These are phyloP conservation scores for Agarophyton chilense DNA, from an alignment of 23 red algal species.

Conservation along the genomic window DNA sequence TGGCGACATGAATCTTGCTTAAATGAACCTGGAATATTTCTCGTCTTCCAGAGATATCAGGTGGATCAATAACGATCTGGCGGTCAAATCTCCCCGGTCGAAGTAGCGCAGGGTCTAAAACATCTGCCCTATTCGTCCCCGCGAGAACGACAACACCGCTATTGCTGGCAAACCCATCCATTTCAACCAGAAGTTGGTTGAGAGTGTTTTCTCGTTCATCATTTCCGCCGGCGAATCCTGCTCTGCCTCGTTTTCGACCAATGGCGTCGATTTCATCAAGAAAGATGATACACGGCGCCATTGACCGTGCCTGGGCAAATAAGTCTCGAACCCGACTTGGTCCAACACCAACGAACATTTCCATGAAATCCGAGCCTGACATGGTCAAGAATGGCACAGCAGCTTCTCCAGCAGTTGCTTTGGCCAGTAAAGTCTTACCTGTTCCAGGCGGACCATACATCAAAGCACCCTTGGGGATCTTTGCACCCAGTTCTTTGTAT, in stretches of 20 bases:
- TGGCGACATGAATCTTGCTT: conserved; percentile 74
- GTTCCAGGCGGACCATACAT: conserved; percentile 97
- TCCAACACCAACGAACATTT: conserved; percentile 99
- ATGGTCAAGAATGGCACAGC: conserved; percentile 98
- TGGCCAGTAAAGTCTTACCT: conserved; percentile 97
- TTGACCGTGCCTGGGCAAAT: conserved; percentile 94
- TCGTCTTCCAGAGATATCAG: conserved; percentile 91
- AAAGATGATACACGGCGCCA: conserved; percentile 98
- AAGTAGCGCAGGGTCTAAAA: conserved; percentile 94
- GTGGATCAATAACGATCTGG: conserved; percentile 95
- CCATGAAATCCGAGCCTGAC: conserved; percentile 98
- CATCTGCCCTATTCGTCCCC: conserved; percentile 95
- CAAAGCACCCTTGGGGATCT: conserved; percentile 96
- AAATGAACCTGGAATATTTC: conserved; percentile 96
- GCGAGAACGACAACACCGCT: conserved; percentile 97
- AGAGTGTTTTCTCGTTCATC: conserved; percentile 99
- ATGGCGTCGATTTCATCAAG: conserved; percentile 99
- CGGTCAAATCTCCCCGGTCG: conserved; percentile 97
- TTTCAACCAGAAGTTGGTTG: conserved; percentile 99
- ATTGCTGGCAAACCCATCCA: conserved; percentile 98
- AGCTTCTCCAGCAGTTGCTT: conserved; percentile 97
- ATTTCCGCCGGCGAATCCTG: conserved; percentile 94
- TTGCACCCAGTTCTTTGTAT: conserved; percentile 94
- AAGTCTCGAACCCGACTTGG: conserved; percentile 96
- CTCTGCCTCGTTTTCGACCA: conserved; percentile 88